Conservation (phyloP, 139 green algal genomes). For the Astrephomene gubernaculifera region DNA sequence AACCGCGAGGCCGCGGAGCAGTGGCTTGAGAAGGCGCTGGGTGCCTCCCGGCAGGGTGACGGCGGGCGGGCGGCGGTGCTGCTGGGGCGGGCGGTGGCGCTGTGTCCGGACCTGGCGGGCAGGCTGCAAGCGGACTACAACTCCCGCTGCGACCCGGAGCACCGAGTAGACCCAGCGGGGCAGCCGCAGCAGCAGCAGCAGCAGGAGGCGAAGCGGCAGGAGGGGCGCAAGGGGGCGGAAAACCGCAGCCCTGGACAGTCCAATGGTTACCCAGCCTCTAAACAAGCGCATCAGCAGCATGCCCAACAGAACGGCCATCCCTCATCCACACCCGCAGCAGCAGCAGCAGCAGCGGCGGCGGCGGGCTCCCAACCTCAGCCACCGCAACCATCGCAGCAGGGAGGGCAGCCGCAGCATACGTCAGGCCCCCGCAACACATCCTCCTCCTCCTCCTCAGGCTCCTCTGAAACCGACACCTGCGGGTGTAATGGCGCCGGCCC, state of each 20-base stretch:
- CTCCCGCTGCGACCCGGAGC: background rate
- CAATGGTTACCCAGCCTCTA: too few relatives aligned
- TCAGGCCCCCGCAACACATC: too few relatives aligned
- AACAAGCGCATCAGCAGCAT: background rate
- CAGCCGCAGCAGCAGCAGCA: background rate
- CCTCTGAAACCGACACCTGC: too few relatives aligned
- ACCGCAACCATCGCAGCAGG: too few relatives aligned
- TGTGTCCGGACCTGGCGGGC: background rate
- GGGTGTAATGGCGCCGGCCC: too few relatives aligned
- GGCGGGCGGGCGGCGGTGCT: background rate
- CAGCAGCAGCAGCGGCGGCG: background rate
- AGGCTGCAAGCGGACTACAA: conserved; percentile 13
- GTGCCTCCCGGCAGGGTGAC: conserved; percentile 1
- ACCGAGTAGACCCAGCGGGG: background rate
- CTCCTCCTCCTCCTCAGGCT: too few relatives aligned
- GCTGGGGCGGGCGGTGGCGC: conserved; percentile 7
- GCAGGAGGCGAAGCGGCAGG: background rate
- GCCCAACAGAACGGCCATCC: background rate
- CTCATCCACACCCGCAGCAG: background rate
- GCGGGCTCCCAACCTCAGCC: background rate
- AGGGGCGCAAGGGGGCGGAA: background rate
- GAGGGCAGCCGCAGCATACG: background rate
- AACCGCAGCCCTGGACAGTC: too few relatives aligned
- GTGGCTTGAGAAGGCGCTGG: conserved; percentile 36
- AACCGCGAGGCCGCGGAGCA: conserved; percentile 35